Percentiles rank a stretch among this genome's conserved stretches.
Evolutionary conservation across 1,284 basidiomycete species (phyloP).

Genomic region (Ustilago loliicola): DNA sequence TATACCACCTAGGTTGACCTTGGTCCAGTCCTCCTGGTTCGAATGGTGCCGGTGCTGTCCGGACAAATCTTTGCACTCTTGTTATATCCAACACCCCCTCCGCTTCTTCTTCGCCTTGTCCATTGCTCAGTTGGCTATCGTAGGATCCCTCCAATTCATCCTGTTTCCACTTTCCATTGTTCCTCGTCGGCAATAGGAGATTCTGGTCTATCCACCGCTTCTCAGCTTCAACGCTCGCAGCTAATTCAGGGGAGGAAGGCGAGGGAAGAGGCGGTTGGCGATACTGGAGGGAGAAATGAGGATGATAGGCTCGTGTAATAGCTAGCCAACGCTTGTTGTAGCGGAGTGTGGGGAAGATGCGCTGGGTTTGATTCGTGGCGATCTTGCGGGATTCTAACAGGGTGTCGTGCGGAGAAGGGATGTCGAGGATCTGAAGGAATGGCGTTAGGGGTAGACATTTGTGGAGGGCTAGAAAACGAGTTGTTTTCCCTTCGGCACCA

Average conservation of each 20-base stretch:
- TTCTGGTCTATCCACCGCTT: slow-evolving; percentile 75
- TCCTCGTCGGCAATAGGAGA: slow-evolving; percentile 72
- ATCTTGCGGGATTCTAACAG: slow-evolving; percentile 29
- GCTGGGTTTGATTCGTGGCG: slow-evolving; percentile 17
- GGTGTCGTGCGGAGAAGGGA: slow-evolving; percentile 37
- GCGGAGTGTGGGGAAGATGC: slow-evolving; percentile 69
- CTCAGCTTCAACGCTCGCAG: slow-evolving; percentile 71
- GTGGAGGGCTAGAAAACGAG: slow-evolving; percentile 90
- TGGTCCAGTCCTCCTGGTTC: slow-evolving; percentile 70
- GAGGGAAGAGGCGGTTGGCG: slow-evolving; percentile 76
- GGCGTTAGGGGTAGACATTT: slow-evolving; percentile 87
- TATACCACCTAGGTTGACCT: slow-evolving; percentile 77
- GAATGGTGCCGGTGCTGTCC: slow-evolving; percentile 71
- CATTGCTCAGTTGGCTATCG: background rate
- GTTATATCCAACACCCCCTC: slow-evolving; percentile 35
- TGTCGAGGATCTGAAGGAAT: slow-evolving; percentile 75
- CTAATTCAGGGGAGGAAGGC: slow-evolving; percentile 73
- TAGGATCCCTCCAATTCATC: slow-evolving; percentile 56
- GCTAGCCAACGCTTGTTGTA: slow-evolving; percentile 92
- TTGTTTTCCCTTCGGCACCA: slow-evolving; percentile 67
- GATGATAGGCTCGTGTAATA: slow-evolving; percentile 87
- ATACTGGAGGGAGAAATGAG: slow-evolving; percentile 77
- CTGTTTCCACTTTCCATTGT: slow-evolving; percentile 69
- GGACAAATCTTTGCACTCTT: slow-evolving; percentile 52
- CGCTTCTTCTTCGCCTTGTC: background rate